phyloP scores from a whole-genome alignment of 495 filamentous ascomycete genomes.

The Penicillium cataractarum region DNA sequence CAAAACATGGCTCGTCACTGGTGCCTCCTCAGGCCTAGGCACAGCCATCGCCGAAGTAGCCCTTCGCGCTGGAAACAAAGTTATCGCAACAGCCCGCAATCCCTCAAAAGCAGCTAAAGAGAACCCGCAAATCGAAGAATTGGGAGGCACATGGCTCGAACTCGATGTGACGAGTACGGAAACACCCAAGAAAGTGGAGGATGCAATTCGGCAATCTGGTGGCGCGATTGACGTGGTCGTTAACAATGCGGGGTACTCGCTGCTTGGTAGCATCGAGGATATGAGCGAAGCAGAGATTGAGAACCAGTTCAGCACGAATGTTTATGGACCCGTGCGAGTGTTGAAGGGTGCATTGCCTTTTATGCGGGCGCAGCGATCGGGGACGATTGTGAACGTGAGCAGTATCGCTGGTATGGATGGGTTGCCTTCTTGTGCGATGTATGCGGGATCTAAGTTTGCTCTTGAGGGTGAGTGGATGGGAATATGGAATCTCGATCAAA shows the following conservation, averaged over 20 bases:
- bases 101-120: slow-evolving; percentile 36
- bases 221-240: slow-evolving; percentile 33
- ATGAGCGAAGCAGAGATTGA: slow-evolving; percentile 30
- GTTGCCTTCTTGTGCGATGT: slow-evolving; percentile 46
- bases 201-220: slow-evolving; percentile 15
- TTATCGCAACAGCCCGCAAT: slow-evolving; percentile 60
- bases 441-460: slow-evolving; percentile 58
- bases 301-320: slow-evolving; percentile 41
- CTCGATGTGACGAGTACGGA: slow-evolving; percentile 48
- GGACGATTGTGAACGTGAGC: slow-evolving; percentile 54
- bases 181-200: slow-evolving; percentile 17
- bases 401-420: slow-evolving; percentile 46
- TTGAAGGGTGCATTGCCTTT: slow-evolving; percentile 52
- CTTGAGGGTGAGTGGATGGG: slow-evolving; percentile 41
- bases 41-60: slow-evolving; percentile 47
- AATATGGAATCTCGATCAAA: not conserved
- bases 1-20: slow-evolving; percentile 57
- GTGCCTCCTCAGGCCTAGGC: slow-evolving; percentile 58
- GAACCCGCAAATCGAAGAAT: slow-evolving; percentile 26
- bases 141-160: slow-evolving; percentile 35
- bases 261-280: slow-evolving; percentile 27
- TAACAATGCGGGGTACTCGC: slow-evolving; percentile 39
- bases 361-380: slow-evolving; percentile 43
- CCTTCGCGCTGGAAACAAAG: slow-evolving; percentile 52
- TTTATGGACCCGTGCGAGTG: slow-evolving; percentile 53